Evolutionary conservation across 352 stramenopile genomes (phyloP).

Genomic region (Globisporangium mamillatum): DNA sequence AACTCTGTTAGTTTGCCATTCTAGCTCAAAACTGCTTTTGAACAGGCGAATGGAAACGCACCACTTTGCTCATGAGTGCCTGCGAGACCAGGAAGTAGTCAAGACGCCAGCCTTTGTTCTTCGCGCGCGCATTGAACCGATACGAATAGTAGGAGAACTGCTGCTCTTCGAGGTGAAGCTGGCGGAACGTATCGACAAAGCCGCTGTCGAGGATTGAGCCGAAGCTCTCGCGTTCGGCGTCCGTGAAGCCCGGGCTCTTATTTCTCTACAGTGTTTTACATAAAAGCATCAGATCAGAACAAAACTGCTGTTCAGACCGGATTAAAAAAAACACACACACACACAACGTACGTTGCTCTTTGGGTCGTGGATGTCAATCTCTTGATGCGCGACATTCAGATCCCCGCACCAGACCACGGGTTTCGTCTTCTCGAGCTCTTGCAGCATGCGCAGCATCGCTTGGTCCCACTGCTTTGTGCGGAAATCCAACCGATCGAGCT

Average conservation of each 20-base stretch:
- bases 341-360: conserved; percentile 57
- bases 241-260: conserved; percentile 76
- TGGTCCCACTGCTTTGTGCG: conserved; percentile 77
- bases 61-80: conserved; percentile 51
- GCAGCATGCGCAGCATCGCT: conserved; percentile 65
- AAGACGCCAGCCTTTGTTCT: conserved; percentile 87
- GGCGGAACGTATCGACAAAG: conserved; percentile 76
- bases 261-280: conserved; percentile 32
- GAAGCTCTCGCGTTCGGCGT: conserved; percentile 79
- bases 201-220: conserved; percentile 47
- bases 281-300: not conserved
- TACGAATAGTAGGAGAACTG: conserved; percentile 85
- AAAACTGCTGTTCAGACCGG: too few relatives aligned
- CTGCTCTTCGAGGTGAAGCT: conserved; percentile 57
- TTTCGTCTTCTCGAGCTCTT: conserved; percentile 71
- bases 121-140: conserved; percentile 66
- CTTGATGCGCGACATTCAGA: conserved; percentile 83
- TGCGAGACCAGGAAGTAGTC: conserved; percentile 84
- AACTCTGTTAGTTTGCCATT: not conserved
- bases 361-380: conserved; percentile 88
- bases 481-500: conserved; percentile 71
- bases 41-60: conserved; percentile 25
- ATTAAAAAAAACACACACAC: too few relatives aligned
- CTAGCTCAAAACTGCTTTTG: not conserved
- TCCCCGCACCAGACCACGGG: conserved; percentile 84